A percentile compares a stretch with the other conserved stretches of the same genome.
These are phyloP conservation scores for Arabidopsis suecica DNA, from an alignment of 345 rosid species.

Conservation along the genomic window DNA sequence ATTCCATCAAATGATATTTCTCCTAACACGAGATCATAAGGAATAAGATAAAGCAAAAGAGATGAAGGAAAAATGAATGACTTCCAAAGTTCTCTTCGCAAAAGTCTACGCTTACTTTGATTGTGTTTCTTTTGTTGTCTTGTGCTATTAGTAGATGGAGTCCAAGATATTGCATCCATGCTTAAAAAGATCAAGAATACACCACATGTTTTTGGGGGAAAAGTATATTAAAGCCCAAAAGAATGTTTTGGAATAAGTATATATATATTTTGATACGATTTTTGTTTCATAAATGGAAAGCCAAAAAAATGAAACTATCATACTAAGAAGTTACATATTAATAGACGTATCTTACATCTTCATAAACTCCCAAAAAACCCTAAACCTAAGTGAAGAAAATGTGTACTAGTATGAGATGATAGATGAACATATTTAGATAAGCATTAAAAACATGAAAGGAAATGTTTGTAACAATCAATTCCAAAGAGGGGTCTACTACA, in stretches of 20 bases:
- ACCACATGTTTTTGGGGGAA: background rate
- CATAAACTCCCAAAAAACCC: background rate
- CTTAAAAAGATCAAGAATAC: slow-evolving; percentile 10
- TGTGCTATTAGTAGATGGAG: slow-evolving; percentile 2
- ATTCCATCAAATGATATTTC: slow-evolving; percentile 20
- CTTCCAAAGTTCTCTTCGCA: background rate
- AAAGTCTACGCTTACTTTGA: slow-evolving; percentile 26
- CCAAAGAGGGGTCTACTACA: slow-evolving; percentile 45
- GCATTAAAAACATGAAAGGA: slow-evolving; percentile 14
- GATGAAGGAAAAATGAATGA: slow-evolving; percentile 1
- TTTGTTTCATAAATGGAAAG: background rate
- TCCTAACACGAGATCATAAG: slow-evolving; percentile 20
- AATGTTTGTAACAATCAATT: slow-evolving; percentile 34
- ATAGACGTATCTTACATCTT: background rate
- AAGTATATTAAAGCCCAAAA: slow-evolving; percentile 4
- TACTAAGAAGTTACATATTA: background rate
- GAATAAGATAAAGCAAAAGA: slow-evolving; percentile 1
- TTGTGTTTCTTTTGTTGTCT: background rate
- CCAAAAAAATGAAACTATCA: background rate
- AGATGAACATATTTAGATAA: slow-evolving; percentile 3
- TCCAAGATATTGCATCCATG: slow-evolving; percentile 18
- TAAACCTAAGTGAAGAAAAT: background rate
- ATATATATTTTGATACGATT: background rate
- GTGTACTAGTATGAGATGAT: background rate
- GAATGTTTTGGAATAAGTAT: background rate